Base-by-base conservation (phyloP, 441 rosid species). In the Erysimum pusillum region DNA sequence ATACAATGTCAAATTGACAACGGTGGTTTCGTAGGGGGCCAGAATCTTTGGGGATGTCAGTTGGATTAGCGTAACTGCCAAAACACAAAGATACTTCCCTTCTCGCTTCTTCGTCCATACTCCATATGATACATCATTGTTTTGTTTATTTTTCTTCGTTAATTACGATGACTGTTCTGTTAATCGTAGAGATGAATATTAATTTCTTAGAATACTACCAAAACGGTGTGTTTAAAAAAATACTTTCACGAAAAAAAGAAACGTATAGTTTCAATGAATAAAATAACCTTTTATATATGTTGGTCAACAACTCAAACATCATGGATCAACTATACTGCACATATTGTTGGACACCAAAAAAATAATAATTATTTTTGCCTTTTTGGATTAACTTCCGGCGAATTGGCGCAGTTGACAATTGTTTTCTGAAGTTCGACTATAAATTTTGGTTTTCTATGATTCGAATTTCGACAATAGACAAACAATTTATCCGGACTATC, bases 11-110 rank as follows among this genome's bases (percentile, higher is more conserved):
- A 25, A 25, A 25, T 25, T 25, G 49, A 39, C 46, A 63, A 32
- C 57, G 18, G 9, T 48, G 52, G 52, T 15, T 48, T 48, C 5
- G 62, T 73, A 73, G 56, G 76, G 76, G 76, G 45, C 63, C 76
- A 73, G 70, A 73, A 42, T 73, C 44, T 73, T 73, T 63, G 70
- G 54, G 68, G 42, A 13, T 53, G 70, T 63, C 70, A 53, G 62
- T 73, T 52, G 63, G 76, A 53, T 42, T 73, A 52, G 69, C 56
- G 70, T 73, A 73, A 31, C 54, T 63, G 69, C 69, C 54, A 73
- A 73, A 73, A 63, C 54, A 52, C 76, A 41, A 63, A 73, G 70
- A 73, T 73, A 73, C 70, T 63, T 63, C 25, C 22, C 45, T 31
- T 63, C 54, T 53, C 32, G 20, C 38, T 73, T 53, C 64, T 53